Percentiles rank a stretch among this genome's conserved stretches.
Evolutionary conservation across 1,139 yeast species (phyloP).

Genomic region (Kodamaea sp.): DNA sequence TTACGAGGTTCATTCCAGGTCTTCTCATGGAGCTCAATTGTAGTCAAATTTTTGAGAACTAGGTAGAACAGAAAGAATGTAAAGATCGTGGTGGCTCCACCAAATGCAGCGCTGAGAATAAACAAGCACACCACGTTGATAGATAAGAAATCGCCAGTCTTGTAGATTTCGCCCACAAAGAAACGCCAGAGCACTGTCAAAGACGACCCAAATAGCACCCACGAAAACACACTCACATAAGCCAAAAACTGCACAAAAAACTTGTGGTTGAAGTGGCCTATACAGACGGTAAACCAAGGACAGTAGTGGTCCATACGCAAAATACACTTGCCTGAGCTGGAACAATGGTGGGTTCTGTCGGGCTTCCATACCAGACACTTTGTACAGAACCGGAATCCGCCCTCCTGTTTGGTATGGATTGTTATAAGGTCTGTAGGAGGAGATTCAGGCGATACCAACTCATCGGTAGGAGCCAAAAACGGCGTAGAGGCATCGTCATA

Average conservation of each 20-base stretch:
- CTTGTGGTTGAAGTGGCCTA: slow-evolving; percentile 82
- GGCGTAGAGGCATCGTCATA: slow-evolving; percentile 6
- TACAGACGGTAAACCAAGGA: slow-evolving; percentile 93
- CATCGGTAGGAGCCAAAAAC: slow-evolving; percentile 5
- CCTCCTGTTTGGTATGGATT: slow-evolving; percentile 28
- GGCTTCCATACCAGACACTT: slow-evolving; percentile 91
- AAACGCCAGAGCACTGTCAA: slow-evolving; percentile 49
- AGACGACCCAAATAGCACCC: slow-evolving; percentile 41
- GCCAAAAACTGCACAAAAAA: slow-evolving; percentile 72
- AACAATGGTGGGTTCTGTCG: slow-evolving; percentile 90
- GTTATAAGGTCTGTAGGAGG: slow-evolving; percentile 36
- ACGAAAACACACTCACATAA: slow-evolving; percentile 53
- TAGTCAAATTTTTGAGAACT: slow-evolving; percentile 65
- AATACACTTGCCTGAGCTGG: slow-evolving; percentile 67
- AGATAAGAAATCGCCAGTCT: slow-evolving; percentile 45
- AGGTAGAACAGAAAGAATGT: slow-evolving; percentile 61
- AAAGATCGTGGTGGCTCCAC: slow-evolving; percentile 62
- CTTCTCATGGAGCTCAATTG: slow-evolving; percentile 76
- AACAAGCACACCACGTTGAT: slow-evolving; percentile 62
- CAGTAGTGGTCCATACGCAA: slow-evolving; percentile 90
- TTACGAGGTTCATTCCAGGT: slow-evolving; percentile 40
- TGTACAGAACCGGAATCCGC: slow-evolving; percentile 56
- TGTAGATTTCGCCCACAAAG: slow-evolving; percentile 44
- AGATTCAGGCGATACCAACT: slow-evolving; percentile 13
- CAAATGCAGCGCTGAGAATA: slow-evolving; percentile 62